Conservation (phyloP, 331 rosid species). For the Stylosanthes scabra region DNA sequence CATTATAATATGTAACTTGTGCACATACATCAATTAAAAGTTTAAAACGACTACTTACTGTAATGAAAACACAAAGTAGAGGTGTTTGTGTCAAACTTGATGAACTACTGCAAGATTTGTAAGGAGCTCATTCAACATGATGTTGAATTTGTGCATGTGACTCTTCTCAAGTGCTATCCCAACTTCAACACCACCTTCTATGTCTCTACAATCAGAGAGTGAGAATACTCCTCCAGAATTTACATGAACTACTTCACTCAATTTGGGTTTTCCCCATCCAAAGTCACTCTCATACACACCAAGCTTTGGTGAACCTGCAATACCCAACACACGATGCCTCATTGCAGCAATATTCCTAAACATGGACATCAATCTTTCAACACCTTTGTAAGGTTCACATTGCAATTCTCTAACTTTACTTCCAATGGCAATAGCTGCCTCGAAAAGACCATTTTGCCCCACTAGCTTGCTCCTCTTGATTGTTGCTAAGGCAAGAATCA, state of each 20-base stretch:
- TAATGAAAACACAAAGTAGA: too few relatives aligned
- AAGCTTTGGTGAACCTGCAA: background rate
- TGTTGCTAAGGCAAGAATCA: background rate
- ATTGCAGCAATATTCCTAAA: background rate
- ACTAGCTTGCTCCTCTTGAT: background rate
- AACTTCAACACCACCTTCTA: conserved; percentile 46
- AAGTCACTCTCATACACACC: background rate
- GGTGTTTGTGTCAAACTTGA: background rate
- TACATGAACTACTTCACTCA: background rate
- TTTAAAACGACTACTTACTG: too few relatives aligned
- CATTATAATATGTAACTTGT: too few relatives aligned
- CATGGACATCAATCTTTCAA: background rate
- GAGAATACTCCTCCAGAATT: background rate
- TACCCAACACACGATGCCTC: background rate
- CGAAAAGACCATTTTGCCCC: background rate
- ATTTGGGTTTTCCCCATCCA: background rate
- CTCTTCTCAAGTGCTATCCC: conserved; percentile 29
- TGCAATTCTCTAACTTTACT: background rate
- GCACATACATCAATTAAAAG: too few relatives aligned
- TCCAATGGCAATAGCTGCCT: background rate
- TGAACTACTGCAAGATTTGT: background rate
- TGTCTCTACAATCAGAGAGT: conserved; percentile 39
- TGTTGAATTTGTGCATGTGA: conserved; percentile 34
- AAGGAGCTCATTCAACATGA: conserved; percentile 30
- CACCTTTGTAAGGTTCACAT: background rate